Percentiles rank a stretch among this genome's conserved stretches.
phyloP scores from a whole-genome alignment of 805 yeast species.

The Hanseniaspora thailandica region DNA sequence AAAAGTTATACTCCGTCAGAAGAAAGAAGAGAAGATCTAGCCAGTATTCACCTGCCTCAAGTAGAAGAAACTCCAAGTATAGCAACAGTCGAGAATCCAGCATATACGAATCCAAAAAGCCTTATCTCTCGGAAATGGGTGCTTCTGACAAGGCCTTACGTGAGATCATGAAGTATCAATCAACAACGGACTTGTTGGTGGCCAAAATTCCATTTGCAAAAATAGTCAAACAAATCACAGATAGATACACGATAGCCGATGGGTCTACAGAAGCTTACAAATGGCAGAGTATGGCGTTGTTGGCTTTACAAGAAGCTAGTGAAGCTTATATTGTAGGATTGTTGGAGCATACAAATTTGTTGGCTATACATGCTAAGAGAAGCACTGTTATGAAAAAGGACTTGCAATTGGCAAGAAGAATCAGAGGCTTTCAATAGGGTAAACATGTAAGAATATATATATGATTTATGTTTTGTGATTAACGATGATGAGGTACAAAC shows the following conservation, averaged over 20 bases:
- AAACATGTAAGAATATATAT: not conserved
- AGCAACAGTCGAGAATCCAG: conserved; percentile 27
- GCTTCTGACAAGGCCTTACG: conserved; percentile 58
- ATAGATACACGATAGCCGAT: conserved; percentile 35
- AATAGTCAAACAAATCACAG: conserved; percentile 61
- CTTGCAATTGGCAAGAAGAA: conserved; percentile 66
- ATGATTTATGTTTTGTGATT: not conserved
- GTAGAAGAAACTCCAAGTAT: conserved; percentile 16
- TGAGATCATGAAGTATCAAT: conserved; percentile 59
- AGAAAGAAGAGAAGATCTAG: not conserved
- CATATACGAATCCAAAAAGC: conserved; percentile 37
- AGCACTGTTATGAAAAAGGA: conserved; percentile 82
- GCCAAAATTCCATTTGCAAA: conserved; percentile 70
- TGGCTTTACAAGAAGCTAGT: conserved; percentile 71
- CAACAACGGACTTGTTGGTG: conserved; percentile 53
- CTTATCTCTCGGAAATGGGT: conserved; percentile 19
- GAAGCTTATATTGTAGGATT: conserved; percentile 66
- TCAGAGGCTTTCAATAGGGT: conserved; percentile 40
- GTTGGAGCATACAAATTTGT: conserved; percentile 62
- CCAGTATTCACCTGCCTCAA: not conserved
- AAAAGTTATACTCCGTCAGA: not conserved
- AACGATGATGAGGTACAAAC: conserved; percentile 13
- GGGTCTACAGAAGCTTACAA: conserved; percentile 38
- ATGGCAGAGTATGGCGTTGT: conserved; percentile 69
- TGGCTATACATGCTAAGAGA: conserved; percentile 70